Evolutionary conservation across 1,139 yeast genomes (phyloP), one percentile per base, ranked within the genome.

Genomic region (Yamadazyma friedrichii): DNA sequence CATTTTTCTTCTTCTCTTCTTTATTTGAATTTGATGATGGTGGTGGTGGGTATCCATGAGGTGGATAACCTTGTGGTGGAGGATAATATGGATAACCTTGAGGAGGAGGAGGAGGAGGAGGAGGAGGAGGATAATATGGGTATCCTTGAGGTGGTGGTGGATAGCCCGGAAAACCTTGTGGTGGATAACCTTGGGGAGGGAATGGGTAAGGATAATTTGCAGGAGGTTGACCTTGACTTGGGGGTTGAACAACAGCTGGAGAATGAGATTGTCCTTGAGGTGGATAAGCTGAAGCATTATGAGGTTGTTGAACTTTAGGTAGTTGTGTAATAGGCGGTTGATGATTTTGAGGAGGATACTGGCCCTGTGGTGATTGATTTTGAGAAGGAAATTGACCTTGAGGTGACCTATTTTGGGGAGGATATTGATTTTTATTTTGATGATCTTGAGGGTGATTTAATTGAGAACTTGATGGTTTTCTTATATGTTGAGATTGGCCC

Each of bases 11-110:
- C 33, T 40, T 44, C 9, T 39, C 41, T 24, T 38, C 45, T 9
- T 24, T 34, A 20, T 20, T 20, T 3, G 31, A 24, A 10, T 41
- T 39, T 13, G 42, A 15, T 9, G 36, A 29, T n/a, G 34, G 40
- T 30, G 49, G 49, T 26, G 47, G 44, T 6, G 52, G 52, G 29
- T 49, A 50, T 6, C 33, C 39, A 22, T 29, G 38, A 10, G 41
- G 45, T 27, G 45, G 41, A n/a, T 25, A 33, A 6, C 29, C 13
- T 25, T n/a, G 30, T 32, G 15, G 36, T 38, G 17, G 39, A 34
- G 16, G 37, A 20, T 20, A 20, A 20, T 20, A 20, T 20, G 31
- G 31, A 9, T 26, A 15, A n/a, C 15, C 30, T 33, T 25, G 30
- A 9, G 28, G 36, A 24, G 22, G 36, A 6, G 28, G 29, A 13